These are phyloP conservation scores for Mrakiaceae sp. DNA, from an alignment of 1,284 basidiomycete genomes.

Conservation along the genomic window DNA sequence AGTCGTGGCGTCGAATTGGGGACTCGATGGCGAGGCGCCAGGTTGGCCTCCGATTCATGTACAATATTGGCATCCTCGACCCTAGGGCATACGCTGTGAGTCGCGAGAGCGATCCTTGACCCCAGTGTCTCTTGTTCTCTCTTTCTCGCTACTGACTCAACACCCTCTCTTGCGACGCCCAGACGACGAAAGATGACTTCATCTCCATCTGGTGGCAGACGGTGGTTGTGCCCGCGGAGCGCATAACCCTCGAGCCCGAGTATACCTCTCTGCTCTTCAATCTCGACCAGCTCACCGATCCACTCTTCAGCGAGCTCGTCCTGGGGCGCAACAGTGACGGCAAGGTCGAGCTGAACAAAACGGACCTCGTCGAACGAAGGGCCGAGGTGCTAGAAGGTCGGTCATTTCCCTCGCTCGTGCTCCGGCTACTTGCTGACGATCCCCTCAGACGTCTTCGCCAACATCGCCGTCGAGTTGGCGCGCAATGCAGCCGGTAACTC, in stretches of 20 bases:
- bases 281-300: background rate
- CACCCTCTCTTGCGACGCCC: background rate
- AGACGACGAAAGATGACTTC: conserved; percentile 47
- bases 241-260: conserved; percentile 49
- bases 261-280: conserved; percentile 37
- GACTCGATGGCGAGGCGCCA: conserved; percentile 47
- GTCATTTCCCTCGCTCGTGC: background rate
- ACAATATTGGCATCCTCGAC: conserved; percentile 52
- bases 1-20: conserved; percentile 51
- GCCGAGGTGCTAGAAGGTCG: conserved; percentile 1
- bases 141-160: background rate
- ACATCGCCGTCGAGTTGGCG: background rate
- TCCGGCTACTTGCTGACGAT: background rate
- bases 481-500: conserved; percentile 7
- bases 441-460: conserved; percentile 2
- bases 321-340: background rate
- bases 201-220: conserved; percentile 48
- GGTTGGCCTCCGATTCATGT: conserved; percentile 58
- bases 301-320: background rate
- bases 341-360: background rate
- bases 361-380: background rate
- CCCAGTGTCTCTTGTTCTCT: background rate
- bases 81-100: conserved; percentile 51
- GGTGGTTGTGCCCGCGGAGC: conserved; percentile 39
- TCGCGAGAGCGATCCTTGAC: conserved; percentile 7